A percentile compares a stretch with the other conserved stretches of the same genome.
Evolutionary conservation across 2,329 filamentous ascomycete species (phyloP).

Genomic region (Talaromyces albobiverticillius): DNA sequence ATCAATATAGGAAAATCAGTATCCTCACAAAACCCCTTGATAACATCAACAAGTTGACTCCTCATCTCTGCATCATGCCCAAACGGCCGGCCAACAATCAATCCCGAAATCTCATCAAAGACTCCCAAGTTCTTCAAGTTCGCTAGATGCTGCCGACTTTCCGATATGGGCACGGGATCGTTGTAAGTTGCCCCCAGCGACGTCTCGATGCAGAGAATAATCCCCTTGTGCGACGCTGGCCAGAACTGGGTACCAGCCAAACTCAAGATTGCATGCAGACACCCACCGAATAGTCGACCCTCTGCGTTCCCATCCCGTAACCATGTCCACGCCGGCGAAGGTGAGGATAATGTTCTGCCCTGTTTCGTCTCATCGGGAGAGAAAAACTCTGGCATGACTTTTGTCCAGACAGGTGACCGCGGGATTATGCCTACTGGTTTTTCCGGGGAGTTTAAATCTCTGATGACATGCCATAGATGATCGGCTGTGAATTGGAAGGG

Average conservation of each 20-base stretch:
- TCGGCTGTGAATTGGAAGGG: background rate
- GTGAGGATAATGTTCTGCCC: background rate
- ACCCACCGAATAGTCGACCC: constrained; percentile 38
- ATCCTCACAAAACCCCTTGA: background rate
- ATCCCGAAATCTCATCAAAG: constrained; percentile 40
- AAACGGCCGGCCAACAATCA: constrained; percentile 44
- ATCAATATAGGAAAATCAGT: constrained; percentile 35
- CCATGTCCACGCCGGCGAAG: constrained; percentile 15
- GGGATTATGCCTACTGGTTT: background rate
- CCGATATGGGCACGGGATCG: constrained; percentile 15
- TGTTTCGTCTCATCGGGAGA: constrained; percentile 12
- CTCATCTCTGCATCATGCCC: constrained; percentile 37
- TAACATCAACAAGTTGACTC: constrained; percentile 22
- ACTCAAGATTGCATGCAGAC: constrained; percentile 23
- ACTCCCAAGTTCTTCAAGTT: constrained; percentile 44
- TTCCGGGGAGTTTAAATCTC: background rate
- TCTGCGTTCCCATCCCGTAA: constrained; percentile 20
- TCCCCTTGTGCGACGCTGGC: background rate
- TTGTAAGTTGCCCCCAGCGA: background rate
- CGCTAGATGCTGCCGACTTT: constrained; percentile 18
- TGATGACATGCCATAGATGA: background rate
- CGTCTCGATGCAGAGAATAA: background rate
- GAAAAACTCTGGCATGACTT: background rate
- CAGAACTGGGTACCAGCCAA: background rate
- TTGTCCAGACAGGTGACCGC: background rate